Conservation (phyloP, 768 basidiomycete genomes). For the Lentinula sp. region DNA sequence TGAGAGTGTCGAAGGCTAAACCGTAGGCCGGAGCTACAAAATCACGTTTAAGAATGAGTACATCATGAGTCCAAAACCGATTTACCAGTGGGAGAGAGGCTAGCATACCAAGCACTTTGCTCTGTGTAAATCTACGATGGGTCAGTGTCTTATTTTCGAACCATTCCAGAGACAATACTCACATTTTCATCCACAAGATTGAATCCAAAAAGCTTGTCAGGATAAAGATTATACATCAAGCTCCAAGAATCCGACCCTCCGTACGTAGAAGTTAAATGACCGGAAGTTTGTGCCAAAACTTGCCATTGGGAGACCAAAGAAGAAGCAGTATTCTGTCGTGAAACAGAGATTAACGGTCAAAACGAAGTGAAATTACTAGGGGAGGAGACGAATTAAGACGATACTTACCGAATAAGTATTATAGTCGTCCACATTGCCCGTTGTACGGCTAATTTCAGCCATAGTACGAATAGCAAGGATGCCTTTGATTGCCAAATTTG, state of each 20-base stretch:
- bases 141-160: no score
- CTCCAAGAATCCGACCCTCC: slow-evolving; percentile 19
- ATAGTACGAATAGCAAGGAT: slow-evolving; percentile 10
- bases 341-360: not conserved
- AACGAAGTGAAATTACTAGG: not conserved
- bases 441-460: slow-evolving; percentile 7
- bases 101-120: not conserved
- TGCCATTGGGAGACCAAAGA: slow-evolving; percentile 6
- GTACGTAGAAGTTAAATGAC: slow-evolving; percentile 9
- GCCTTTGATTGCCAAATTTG: slow-evolving; percentile 12
- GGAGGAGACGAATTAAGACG: not conserved
- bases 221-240: slow-evolving; percentile 39
- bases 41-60: not conserved
- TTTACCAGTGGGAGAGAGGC: not conserved
- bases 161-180: not conserved
- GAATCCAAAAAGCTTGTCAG: slow-evolving; percentile 31
- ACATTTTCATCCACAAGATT: slow-evolving; percentile 5
- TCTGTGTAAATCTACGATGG: not conserved
- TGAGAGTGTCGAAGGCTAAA: not conserved
- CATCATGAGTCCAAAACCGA: not conserved
- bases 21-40: slow-evolving; percentile 1
- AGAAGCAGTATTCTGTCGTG: not conserved
- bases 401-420: not conserved
- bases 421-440: not conserved
- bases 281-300: not conserved